Evolutionary conservation across 805 yeast species (phyloP).

Genomic region (Candida insectorum): DNA sequence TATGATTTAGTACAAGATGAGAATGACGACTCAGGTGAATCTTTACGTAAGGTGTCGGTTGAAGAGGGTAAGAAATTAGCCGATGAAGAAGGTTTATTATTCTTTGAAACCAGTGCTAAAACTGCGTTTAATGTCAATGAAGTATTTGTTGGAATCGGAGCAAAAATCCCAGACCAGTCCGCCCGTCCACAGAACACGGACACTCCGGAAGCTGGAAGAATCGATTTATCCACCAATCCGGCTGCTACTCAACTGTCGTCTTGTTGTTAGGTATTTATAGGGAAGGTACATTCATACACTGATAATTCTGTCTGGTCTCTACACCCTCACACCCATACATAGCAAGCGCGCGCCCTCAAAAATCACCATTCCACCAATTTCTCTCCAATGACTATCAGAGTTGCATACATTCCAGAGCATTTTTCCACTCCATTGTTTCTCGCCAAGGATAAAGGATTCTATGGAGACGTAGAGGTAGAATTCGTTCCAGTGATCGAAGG

Average conservation of each 20-base stretch:
- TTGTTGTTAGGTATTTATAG: conserved; percentile 8
- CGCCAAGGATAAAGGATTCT: conserved; percentile 61
- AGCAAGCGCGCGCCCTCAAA: too few species aligned
- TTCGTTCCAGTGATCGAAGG: conserved; percentile 78
- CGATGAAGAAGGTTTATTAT: conserved; percentile 83
- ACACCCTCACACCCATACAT: too few species aligned
- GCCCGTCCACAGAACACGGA: conserved; percentile 4
- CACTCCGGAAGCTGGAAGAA: conserved; percentile 30
- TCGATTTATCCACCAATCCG: conserved; percentile 28
- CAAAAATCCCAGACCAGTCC: conserved; percentile 60
- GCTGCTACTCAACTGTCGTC: conserved; percentile 4
- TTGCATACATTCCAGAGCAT: conserved; percentile 90
- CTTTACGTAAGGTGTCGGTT: conserved; percentile 70
- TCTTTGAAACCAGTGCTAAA: conserved; percentile 94
- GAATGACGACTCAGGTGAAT: conserved; percentile 29
- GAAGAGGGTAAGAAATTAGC: conserved; percentile 89
- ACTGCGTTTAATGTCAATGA: conserved; percentile 85
- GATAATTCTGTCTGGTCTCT: too few species aligned
- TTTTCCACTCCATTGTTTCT: conserved; percentile 83
- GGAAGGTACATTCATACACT: too few species aligned
- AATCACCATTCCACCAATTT: too few species aligned
- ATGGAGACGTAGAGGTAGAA: conserved; percentile 50
- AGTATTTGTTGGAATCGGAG: conserved; percentile 86
- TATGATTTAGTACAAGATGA: conserved; percentile 65
- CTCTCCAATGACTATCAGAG: too few species aligned